Evolutionary conservation across 1,284 basidiomycete genomes (phyloP).

Genomic region (Marasmius oreades): DNA sequence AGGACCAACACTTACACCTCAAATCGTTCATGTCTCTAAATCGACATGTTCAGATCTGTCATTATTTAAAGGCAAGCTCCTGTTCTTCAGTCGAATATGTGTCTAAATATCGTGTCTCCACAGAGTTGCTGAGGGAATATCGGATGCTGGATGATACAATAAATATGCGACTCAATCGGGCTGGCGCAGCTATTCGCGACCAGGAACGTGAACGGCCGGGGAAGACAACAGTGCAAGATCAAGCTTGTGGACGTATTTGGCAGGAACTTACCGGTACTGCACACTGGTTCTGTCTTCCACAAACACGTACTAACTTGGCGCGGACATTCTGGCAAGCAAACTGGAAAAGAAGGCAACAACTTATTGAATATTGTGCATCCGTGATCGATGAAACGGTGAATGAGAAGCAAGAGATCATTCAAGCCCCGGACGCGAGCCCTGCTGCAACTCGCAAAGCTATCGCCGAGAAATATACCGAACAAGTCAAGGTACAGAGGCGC

Average conservation of each 20-base stretch:
- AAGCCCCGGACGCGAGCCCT: conserved; percentile 40
- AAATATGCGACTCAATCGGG: conserved; percentile 80
- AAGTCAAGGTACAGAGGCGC: conserved; percentile 62
- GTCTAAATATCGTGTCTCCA: conserved; percentile 12
- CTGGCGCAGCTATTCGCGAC: conserved; percentile 78
- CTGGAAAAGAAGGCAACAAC: conserved; percentile 77
- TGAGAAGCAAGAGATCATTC: conserved; percentile 51
- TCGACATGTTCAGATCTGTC: conserved; percentile 78
- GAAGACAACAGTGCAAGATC: conserved; percentile 56
- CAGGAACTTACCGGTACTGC: conserved; percentile 74
- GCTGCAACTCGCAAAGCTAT: conserved; percentile 45
- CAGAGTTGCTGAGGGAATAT: conserved; percentile 85
- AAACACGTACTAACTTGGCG: neutral
- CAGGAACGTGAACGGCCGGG: conserved; percentile 45
- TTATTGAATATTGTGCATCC: conserved; percentile 76
- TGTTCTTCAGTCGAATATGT: conserved; percentile 7
- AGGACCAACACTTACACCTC: conserved; percentile 53
- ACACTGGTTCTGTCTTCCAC: conserved; percentile 9
- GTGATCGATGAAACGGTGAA: conserved; percentile 68
- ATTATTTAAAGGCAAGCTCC: conserved; percentile 72
- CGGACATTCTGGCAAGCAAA: conserved; percentile 49
- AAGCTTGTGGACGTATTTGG: conserved; percentile 81
- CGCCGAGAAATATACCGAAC: conserved; percentile 61
- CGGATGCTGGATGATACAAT: conserved; percentile 82
- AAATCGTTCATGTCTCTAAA: conserved; percentile 61